Conservation (phyloP, 2,329 filamentous ascomycete species). For the Botrytis elliptica region DNA sequence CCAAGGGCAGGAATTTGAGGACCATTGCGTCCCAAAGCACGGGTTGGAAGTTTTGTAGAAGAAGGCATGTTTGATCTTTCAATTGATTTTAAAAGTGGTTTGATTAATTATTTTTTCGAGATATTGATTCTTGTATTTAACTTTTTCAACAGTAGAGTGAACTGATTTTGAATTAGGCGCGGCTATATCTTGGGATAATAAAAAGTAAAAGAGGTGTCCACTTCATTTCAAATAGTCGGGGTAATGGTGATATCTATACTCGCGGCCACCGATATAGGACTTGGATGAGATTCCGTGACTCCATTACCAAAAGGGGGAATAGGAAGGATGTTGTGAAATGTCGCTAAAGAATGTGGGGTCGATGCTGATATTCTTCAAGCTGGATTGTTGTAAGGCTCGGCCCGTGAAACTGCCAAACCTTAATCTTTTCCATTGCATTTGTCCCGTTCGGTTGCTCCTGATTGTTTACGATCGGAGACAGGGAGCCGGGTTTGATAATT, state of each 20-base stretch:
- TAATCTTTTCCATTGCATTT: not conserved
- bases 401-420: constrained; percentile 4
- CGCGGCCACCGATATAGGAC: constrained; percentile 11
- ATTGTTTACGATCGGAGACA: not conserved
- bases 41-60: constrained; percentile 23
- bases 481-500: not conserved
- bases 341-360: not conserved
- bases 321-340: constrained; percentile 3
- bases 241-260: constrained; percentile 17
- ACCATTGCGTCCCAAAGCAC: constrained; percentile 21
- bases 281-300: constrained; percentile 13
- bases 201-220: constrained; percentile 3
- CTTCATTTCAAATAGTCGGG: constrained; percentile 6
- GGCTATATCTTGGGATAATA: constrained; percentile 1
- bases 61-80: constrained; percentile 14
- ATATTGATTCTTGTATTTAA: not conserved
- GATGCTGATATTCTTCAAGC: not conserved
- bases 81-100: not conserved
- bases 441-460: not conserved
- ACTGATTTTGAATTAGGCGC: not conserved
- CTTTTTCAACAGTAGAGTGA: not conserved
- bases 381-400: constrained; percentile 2
- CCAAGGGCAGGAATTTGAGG: constrained; percentile 25
- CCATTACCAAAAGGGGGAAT: constrained; percentile 15
- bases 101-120: not conserved